Evolutionary conservation across 768 basidiomycete species (phyloP).

Genomic region (Boletus barrowsii): DNA sequence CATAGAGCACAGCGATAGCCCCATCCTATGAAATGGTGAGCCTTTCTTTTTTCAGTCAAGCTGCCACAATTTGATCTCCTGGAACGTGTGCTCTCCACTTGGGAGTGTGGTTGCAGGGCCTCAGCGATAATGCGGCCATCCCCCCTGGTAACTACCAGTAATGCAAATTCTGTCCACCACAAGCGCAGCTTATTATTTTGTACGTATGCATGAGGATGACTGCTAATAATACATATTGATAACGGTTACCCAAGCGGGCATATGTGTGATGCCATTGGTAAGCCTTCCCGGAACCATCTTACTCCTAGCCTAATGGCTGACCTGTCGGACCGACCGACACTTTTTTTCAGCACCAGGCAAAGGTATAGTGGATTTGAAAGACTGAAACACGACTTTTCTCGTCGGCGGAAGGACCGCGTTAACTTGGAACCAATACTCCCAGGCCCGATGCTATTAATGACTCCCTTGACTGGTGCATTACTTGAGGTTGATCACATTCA

Average conservation of each 20-base stretch:
- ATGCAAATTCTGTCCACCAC: neutral
- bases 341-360: too few relatives aligned
- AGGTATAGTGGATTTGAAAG: too few relatives aligned
- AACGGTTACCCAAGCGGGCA: too few relatives aligned
- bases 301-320: neutral
- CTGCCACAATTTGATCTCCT: too few relatives aligned
- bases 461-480: neutral
- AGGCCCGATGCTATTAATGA: slow-evolving; percentile 9
- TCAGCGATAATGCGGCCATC: neutral
- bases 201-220: neutral
- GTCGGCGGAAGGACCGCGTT: neutral
- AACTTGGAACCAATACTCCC: neutral
- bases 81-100: too few relatives aligned
- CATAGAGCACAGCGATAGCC: too few relatives aligned
- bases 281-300: too few relatives aligned
- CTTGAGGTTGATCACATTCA: neutral
- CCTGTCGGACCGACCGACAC: neutral
- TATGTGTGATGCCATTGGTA: too few relatives aligned
- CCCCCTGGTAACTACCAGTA: neutral
- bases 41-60: neutral
- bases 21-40: neutral
- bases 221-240: too few relatives aligned
- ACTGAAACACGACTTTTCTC: too few relatives aligned
- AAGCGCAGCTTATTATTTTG: neutral
- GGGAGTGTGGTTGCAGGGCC: too few relatives aligned